phyloP scores from a whole-genome alignment of 2,329 filamentous ascomycete species.

The Lachnellula subtilissima region DNA sequence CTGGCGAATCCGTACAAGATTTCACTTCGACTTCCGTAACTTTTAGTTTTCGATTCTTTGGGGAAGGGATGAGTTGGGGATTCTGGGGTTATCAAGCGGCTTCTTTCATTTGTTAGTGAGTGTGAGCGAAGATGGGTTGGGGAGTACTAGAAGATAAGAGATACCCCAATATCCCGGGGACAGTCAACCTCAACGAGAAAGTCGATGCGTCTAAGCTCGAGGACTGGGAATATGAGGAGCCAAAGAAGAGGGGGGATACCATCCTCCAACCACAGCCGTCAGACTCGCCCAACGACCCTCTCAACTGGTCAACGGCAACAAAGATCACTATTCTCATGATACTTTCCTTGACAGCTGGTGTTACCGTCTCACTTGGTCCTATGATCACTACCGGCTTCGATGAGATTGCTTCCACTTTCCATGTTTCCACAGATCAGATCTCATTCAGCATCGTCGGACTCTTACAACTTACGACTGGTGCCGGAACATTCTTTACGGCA shows the following conservation, averaged over 20 bases:
- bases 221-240: conserved; percentile 22
- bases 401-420: conserved; percentile 33
- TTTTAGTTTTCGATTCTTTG: conserved; percentile 9
- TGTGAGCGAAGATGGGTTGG: conserved; percentile 24
- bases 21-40: conserved; percentile 8
- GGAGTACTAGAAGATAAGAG: conserved; percentile 28
- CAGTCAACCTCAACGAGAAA: conserved; percentile 22
- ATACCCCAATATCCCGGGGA: conserved; percentile 27
- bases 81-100: conserved; percentile 4
- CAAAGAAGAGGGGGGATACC: conserved; percentile 41
- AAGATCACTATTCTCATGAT: conserved; percentile 22
- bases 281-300: conserved; percentile 47
- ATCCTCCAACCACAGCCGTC: conserved; percentile 42
- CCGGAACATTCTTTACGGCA: conserved; percentile 38
- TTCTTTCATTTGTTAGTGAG: conserved; percentile 11
- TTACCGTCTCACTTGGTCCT: conserved; percentile 29
- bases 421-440: conserved; percentile 35
- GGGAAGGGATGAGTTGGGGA: conserved; percentile 8
- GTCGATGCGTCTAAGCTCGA: conserved; percentile 17
- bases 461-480: conserved; percentile 37
- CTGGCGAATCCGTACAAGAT: conserved; percentile 21
- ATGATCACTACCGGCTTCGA: conserved; percentile 38
- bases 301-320: conserved; percentile 38
- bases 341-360: too few species aligned
- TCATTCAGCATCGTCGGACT: conserved; percentile 33